Evolutionary conservation across 2,329 filamentous ascomycete genomes (phyloP), one percentile per base, ranked within the genome.

Genomic region (Aspergillus quadrilineatus): DNA sequence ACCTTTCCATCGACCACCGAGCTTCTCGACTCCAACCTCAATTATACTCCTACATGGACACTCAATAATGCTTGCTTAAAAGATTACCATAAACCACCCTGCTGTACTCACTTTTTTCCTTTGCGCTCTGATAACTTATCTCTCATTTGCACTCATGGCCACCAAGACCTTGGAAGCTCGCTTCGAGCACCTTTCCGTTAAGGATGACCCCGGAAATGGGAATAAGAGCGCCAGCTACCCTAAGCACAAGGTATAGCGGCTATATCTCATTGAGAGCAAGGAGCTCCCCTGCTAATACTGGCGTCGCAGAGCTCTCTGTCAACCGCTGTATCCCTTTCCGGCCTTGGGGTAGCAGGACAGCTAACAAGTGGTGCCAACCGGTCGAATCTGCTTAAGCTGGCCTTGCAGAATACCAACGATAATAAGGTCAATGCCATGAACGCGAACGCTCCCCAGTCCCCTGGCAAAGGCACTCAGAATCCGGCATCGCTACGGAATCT

Each of bases 141-240:
- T 52, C 53, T 12, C 28, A 46, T 51, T 15, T 32, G 50, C 46
- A 60, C 86, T 47, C 43, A 83, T 93, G 89, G 85, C 92, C 62
- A 84, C 89, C 57, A 85, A 89, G 65, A 86, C 85, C 50, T 81
- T 97, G 46, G 93, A 97, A 78, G 81, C 89, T 76, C 89, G 90
- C 67, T 90, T 97, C 70, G 92, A 96, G 85, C 88, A 87, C 75
- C 85, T 97, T 77, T 88, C 89, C 17, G 90, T 97, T 60, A 88
- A 89, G 66, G 92, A 97, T 70, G 92, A 96, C 76, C 95, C 93
- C 70, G 88, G 90, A 57, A 75, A 79, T 32, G 77, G 77, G 53
- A 80, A 84, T 61, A 79, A 77, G 60, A 76, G 76, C 55, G 81
- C 81, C 60, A 62, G 72, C 28, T 87, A 89, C 72, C 80, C 85